Conservation (phyloP, 2,329 filamentous ascomycete species). For the Davidsoniella neocaledoniae region DNA sequence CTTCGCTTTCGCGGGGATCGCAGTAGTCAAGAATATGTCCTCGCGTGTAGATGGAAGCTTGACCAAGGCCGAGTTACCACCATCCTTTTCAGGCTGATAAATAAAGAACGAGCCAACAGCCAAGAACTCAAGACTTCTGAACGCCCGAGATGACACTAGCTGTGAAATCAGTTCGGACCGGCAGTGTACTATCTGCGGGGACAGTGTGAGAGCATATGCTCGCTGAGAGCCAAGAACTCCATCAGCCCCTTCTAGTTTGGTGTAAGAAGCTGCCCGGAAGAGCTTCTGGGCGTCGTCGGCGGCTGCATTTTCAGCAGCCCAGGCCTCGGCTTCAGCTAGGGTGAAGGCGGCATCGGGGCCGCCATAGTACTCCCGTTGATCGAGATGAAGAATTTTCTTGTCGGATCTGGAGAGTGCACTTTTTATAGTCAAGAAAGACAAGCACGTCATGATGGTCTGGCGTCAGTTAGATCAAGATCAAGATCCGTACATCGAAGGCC, state of each 20-base stretch:
- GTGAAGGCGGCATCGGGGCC: slow-evolving; percentile 72
- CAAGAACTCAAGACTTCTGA: slow-evolving; percentile 80
- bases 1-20: slow-evolving; percentile 66
- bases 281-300: slow-evolving; percentile 16
- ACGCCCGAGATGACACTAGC: slow-evolving; percentile 78
- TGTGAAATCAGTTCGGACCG: slow-evolving; percentile 60
- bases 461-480: slow-evolving; percentile 48
- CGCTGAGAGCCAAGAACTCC: slow-evolving; percentile 37
- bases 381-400: slow-evolving; percentile 82
- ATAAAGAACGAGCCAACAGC: slow-evolving; percentile 90
- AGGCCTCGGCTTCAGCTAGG: slow-evolving; percentile 63
- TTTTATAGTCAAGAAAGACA: slow-evolving; percentile 19
- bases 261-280: slow-evolving; percentile 24
- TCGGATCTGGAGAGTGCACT: slow-evolving; percentile 85
- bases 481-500: slow-evolving; percentile 9
- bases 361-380: slow-evolving; percentile 78
- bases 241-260: slow-evolving; percentile 26
- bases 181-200: slow-evolving; percentile 74
- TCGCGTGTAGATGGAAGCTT: slow-evolving; percentile 80
- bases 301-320: slow-evolving; percentile 27
- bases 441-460: slow-evolving; percentile 23
- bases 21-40: slow-evolving; percentile 69
- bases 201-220: slow-evolving; percentile 67
- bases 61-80: slow-evolving; percentile 28
- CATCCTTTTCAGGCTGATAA: slow-evolving; percentile 28